Evolutionary conservation across 2,329 filamentous ascomycete genomes (phyloP), one percentile per base, ranked within the genome.

Genomic region (Aspergillus tamarii): DNA sequence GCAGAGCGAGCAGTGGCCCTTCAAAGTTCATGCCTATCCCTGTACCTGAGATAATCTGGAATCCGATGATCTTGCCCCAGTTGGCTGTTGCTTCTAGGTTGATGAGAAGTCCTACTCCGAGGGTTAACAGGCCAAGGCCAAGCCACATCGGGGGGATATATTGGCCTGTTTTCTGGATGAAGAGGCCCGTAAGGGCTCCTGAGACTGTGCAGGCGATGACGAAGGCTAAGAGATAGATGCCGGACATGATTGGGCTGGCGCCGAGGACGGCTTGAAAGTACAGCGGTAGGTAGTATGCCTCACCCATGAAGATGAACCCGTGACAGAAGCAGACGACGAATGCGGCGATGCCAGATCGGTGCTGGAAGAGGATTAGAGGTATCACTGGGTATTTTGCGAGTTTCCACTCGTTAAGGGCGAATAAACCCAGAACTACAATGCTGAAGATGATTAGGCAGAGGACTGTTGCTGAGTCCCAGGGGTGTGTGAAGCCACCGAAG

Each of bases 211-310:
- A 80, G 2, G 88, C 84, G 34, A 94, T 73, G 10, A 90, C 90
- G 66, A 87, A 87, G 0, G 91, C 89, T 16, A 95, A 82, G 19
- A 93, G 77, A 72, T 92, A 92, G 55, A 94, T 87, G 54, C 92
- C 92, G 1, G 88, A 91, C 34, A 90, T 80, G 43, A 94, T 85
- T 0, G 92, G 89, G 0, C 84, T 84, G 2, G 87, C 87, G 56
- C 90, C 85, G 46, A 92, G 83, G 58, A 91, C 88, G 58, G 89
- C 86, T 78, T 96, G 92, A 78, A 93, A 94, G 81, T 96, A 97
- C 2, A 96, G 84, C 0, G 92, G 92, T 4, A 96, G 83, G 80
- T 91, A 96, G 82, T 94, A 96, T 66, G 86, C 88, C 32, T 87
- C 88, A 0, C 89, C 87, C 72, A 94, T 93, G 81, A 94, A 94